Percentiles rank a stretch among this genome's conserved stretches.
These are phyloP conservation scores for Xylariomycetidae sp. DNA, from an alignment of 2,329 filamentous ascomycete species.

Conservation along the genomic window DNA sequence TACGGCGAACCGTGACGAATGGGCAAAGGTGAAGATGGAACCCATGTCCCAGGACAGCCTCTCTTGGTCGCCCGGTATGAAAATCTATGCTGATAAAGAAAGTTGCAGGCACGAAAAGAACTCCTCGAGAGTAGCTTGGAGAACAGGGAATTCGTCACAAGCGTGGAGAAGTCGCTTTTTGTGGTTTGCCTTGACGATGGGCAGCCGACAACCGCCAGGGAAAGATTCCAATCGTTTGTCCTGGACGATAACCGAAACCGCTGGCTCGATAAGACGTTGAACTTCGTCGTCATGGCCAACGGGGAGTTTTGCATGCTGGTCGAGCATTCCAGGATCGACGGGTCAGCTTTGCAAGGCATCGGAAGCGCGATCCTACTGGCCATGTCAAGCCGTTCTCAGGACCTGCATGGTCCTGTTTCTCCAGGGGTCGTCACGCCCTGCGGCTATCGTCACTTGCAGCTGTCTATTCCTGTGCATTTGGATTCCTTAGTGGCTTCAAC, in stretches of 20 bases:
- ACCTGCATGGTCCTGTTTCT: background rate
- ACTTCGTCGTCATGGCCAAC: background rate
- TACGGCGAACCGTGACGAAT: slow-evolving; percentile 6
- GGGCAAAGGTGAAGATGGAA: no score
- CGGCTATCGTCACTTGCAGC: background rate
- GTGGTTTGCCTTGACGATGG: background rate
- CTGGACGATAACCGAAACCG: background rate
- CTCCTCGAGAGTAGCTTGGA: background rate
- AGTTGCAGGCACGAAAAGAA: background rate
- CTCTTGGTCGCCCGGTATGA: no score
- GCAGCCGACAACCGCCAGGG: background rate
- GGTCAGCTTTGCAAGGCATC: background rate
- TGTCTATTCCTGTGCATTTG: background rate
- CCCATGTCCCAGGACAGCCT: no score
- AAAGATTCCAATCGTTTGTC: background rate
- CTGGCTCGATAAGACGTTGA: background rate
- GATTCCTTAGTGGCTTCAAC: background rate
- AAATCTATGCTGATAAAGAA: no score
- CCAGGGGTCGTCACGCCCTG: background rate
- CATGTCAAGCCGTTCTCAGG: background rate
- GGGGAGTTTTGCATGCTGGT: background rate
- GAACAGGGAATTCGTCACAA: background rate
- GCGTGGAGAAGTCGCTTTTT: background rate
- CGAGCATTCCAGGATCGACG: background rate
- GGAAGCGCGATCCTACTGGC: background rate